Base-by-base conservation (phyloP, 2,329 filamentous ascomycete species). In the Pleomassaria siparia region DNA sequence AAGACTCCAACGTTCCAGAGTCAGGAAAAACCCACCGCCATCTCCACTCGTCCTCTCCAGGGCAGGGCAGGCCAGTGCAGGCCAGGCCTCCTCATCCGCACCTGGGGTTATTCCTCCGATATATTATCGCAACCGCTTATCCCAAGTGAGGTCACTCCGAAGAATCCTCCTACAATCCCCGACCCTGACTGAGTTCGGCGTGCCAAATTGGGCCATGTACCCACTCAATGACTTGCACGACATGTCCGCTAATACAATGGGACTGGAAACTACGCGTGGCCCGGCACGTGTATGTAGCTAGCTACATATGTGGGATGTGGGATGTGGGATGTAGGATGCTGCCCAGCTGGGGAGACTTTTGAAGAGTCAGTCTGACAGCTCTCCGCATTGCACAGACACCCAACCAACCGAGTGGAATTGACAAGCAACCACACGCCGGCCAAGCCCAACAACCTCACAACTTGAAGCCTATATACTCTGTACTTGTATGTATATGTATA, bases 281-380 rank as follows among this genome's bases (percentile, higher is more conserved):
- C 21, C 20, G 39, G 47, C 47, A 50, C 47, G 47, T 50, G 47
- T 43, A 15, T 46, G 24, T 37, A n/a, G n/a, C n/a, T n/a, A n/a
- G n/a, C n/a, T n/a, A n/a, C n/a, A n/a, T n/a, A n/a, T n/a, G n/a
- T n/a, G n/a, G n/a, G n/a, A n/a, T n/a, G n/a, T n/a, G n/a, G n/a
- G n/a, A n/a, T n/a, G n/a, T n/a, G n/a, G n/a, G n/a, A n/a, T n/a
- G n/a, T n/a, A n/a, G n/a, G n/a, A n/a, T n/a, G n/a, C n/a, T n/a
- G n/a, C n/a, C n/a, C n/a, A n/a, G n/a, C n/a, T n/a, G n/a, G n/a
- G n/a, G n/a, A n/a, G n/a, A n/a, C n/a, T n/a, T n/a, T n/a, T n/a
- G n/a, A n/a, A n/a, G n/a, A n/a, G n/a, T n/a, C n/a, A n/a, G 21
- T 7, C 25, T 26, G 25, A 26, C 25, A 26, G 25, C 25, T 26